Evolutionary conservation across 805 yeast species (phyloP), one percentile per base, ranked within the genome.

Genomic region (Torulaspora indica): DNA sequence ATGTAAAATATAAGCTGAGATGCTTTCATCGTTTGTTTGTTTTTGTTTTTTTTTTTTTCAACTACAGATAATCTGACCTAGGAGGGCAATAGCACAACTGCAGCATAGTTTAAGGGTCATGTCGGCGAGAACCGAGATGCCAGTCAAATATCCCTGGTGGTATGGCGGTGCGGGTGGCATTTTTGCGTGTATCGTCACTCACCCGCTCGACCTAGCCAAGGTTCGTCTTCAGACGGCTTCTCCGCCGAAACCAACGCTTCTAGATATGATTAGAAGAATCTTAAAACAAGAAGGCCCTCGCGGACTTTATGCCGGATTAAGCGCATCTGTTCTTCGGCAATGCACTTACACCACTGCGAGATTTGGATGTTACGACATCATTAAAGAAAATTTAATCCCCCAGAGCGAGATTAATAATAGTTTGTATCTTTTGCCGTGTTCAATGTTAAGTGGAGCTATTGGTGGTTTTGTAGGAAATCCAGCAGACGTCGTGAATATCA

Each of bases 381-480:
- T 86, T 56, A 87, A 87, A 56, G 87, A 81, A 35, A 64, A 71
- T 23, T 67, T 72, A 27, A 64, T 64, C 10, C 71, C 75, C 24
- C 52, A 64, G 7, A 69, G 67, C 15, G 64, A 63, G 40, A 68
- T 72, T 22, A 84, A 83, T 4, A 74, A 81, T 5, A 79, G 86
- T 43, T 58, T 72, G 5, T 73, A 77, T 13, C 70, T 87, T 42
- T 68, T 87, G 43, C 88, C 91, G 8, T 74, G 81, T 66, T 85
- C 95, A 4, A 85, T 87, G 93, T 51, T 83, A n/a, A 78, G 90
- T 9, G 95, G 96, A 42, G 85, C 82, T 22, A 64, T 79, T 46
- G 96, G 96, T 48, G 95, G 95, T 8, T 66, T 86, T 17, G 83
- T 85, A 2, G 96, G 96, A 17, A 87, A 87, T 59, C 95, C 95